A percentile compares a stretch with the other conserved stretches of the same genome.
Conservation (phyloP, 768 basidiomycete species). For the Hydnomerulius pinastri region DNA sequence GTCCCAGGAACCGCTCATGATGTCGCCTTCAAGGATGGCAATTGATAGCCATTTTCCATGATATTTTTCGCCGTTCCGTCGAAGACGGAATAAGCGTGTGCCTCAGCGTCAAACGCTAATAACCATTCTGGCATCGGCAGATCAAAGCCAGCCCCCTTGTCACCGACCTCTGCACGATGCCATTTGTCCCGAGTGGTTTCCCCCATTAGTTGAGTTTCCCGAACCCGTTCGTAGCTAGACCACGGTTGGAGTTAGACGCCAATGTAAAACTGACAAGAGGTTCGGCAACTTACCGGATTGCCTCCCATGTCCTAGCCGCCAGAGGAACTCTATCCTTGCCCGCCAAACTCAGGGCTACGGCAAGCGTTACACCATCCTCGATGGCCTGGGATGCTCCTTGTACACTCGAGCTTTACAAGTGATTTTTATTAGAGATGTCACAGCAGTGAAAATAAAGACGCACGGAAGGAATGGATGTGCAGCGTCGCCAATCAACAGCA, state of each 20-base stretch:
- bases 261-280: neutral
- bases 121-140: conserved; percentile 31
- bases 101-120: conserved; percentile 28
- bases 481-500: conserved; percentile 30
- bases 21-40: conserved; percentile 13
- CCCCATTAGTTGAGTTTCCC: conserved; percentile 21
- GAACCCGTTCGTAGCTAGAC: conserved; percentile 26
- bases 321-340: conserved; percentile 2
- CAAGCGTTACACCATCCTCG: conserved; percentile 41
- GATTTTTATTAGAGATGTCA: neutral
- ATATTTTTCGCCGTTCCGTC: conserved; percentile 23
- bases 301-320: conserved; percentile 16
- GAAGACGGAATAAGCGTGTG: conserved; percentile 23
- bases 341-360: conserved; percentile 23
- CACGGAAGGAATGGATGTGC: conserved; percentile 35
- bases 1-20: conserved; percentile 9
- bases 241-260: neutral
- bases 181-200: conserved; percentile 27
- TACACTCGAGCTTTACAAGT: conserved; percentile 11
- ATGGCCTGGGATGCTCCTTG: conserved; percentile 44
- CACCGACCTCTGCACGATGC: conserved; percentile 21
- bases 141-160: conserved; percentile 11
- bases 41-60: conserved; percentile 24
- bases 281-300: conserved; percentile 7
- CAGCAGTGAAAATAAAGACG: neutral